Evolutionary conservation across 164 flowering plant species (phyloP), one percentile per base, ranked within the genome.

Genomic region (Warburgia ugandensis): DNA sequence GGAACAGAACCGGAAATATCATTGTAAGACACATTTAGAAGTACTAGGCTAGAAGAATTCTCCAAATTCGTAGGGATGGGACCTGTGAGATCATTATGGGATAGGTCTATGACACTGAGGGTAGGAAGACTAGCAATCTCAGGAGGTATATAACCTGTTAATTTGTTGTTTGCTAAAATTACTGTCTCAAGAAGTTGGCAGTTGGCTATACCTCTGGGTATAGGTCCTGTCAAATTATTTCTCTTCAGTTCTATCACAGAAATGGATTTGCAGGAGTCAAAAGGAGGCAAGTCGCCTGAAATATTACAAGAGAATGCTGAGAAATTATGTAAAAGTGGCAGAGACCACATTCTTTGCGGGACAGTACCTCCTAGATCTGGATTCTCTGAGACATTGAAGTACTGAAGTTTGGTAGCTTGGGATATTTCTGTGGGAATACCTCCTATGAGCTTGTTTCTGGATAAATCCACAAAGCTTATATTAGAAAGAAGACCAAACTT

Each of bases 1-100:
- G 98, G 98, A 57, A 88, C 71, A 1, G 78, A 56, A 27, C 96
- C 97, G 8, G 87, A 73, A 21, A 91, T 59, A 51, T 84, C 70
- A 45, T 90, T 90, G 74, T 63, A 86, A 4, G 94, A 86, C 49
- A 90, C 76, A 52, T 90, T 86, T 7, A 90, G 57, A 28, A 76
- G 69, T 8, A 46, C 54, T 36, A 86, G 61, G 54, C 70, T 78
- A 4, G 84, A 61, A 22, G 75, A 81, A 52, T 44, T 66, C 11
- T 75, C 69, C 6, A 83, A 64, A 29, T 73, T 61, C 5, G 14
- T 50, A 0, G 94, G 94, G 43, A 88, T 75, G 6, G 68, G 27
- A 13, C 97, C 97, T 22, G 25, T 80, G 29, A 89, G 59, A 31
- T 56, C 52, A 43, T 90, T 90, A 29, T 73, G 66, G 6, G 95